Conservation (phyloP, 2,329 filamentous ascomycete genomes). For the Trichoderma koningiopsis region DNA sequence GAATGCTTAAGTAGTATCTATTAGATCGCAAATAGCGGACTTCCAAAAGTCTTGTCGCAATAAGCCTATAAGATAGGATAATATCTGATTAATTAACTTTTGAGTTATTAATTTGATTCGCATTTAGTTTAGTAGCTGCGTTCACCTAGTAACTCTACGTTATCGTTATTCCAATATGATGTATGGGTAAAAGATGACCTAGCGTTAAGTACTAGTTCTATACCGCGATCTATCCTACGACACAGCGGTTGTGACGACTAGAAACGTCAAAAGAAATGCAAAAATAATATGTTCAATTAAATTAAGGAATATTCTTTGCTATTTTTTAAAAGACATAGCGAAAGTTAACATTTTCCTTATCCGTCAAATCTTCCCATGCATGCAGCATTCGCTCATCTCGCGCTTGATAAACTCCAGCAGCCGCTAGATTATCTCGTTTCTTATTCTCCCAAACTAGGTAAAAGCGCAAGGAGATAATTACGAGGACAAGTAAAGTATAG, state of each 20-base stretch:
- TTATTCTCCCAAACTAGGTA: slow-evolving; percentile 1
- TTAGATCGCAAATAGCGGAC: too few relatives aligned
- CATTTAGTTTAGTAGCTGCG: not conserved
- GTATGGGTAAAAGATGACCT: too few relatives aligned
- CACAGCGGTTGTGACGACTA: not conserved
- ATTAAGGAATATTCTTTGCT: not conserved
- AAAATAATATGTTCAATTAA: not conserved
- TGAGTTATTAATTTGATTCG: too few relatives aligned
- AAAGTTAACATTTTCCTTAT: slow-evolving; percentile 16
- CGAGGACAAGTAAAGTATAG: slow-evolving; percentile 4
- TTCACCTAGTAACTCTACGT: not conserved
- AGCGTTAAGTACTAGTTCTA: not conserved
- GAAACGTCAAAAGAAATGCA: not conserved
- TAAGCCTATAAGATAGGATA: not conserved
- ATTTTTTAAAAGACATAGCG: not conserved
- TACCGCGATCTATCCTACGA: not conserved
- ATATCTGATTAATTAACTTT: too few relatives aligned
- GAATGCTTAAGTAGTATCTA: not conserved
- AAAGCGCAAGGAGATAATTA: not conserved
- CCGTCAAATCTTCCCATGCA: slow-evolving; percentile 18
- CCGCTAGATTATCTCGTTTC: not conserved
- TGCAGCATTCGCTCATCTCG: slow-evolving; percentile 7
- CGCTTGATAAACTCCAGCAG: slow-evolving; percentile 1
- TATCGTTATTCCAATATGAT: too few relatives aligned
- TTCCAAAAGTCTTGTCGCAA: not conserved